Conservation (phyloP, 1,139 yeast species). For the Saccharomyces pastorianus region DNA sequence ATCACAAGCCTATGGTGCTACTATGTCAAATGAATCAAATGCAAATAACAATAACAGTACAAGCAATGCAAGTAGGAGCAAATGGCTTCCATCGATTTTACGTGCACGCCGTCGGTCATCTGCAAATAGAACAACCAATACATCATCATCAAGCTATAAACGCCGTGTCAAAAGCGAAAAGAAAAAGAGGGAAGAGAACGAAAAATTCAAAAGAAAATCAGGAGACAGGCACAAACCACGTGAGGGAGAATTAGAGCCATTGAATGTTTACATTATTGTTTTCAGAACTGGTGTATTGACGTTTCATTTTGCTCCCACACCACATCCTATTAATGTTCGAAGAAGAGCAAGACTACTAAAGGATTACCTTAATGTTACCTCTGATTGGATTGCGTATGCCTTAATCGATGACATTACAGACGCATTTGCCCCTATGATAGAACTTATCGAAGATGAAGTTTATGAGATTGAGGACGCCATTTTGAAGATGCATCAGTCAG, state of each 20-base stretch:
- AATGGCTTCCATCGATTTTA: slow-evolving; percentile 10
- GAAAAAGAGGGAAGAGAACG: slow-evolving; percentile 31
- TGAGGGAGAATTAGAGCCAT: slow-evolving; percentile 77
- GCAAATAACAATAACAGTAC: slow-evolving; percentile 4
- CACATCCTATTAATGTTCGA: slow-evolving; percentile 92
- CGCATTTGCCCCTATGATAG: slow-evolving; percentile 94
- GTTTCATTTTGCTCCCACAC: slow-evolving; percentile 90
- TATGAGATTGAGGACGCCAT: slow-evolving; percentile 88
- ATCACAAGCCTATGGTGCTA: slow-evolving; percentile 5
- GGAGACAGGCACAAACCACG: slow-evolving; percentile 41
- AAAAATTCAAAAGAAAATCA: slow-evolving; percentile 35
- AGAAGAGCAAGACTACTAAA: slow-evolving; percentile 80
- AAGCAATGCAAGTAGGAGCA: slow-evolving; percentile 3
- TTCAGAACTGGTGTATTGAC: slow-evolving; percentile 87
- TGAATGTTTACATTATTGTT: slow-evolving; percentile 87
- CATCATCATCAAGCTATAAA: slow-evolving; percentile 10
- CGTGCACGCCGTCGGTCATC: slow-evolving; percentile 11
- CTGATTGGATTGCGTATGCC: slow-evolving; percentile 97
- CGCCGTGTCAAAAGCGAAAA: slow-evolving; percentile 13
- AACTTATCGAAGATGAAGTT: slow-evolving; percentile 85
- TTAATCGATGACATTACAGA: slow-evolving; percentile 94
- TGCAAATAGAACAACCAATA: slow-evolving; percentile 6
- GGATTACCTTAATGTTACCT: slow-evolving; percentile 81
- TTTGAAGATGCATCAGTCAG: slow-evolving; percentile 72
- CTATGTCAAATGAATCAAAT: background rate